Base-by-base conservation (phyloP, 495 filamentous ascomycete genomes). In the Hypoxylon intermedium region DNA sequence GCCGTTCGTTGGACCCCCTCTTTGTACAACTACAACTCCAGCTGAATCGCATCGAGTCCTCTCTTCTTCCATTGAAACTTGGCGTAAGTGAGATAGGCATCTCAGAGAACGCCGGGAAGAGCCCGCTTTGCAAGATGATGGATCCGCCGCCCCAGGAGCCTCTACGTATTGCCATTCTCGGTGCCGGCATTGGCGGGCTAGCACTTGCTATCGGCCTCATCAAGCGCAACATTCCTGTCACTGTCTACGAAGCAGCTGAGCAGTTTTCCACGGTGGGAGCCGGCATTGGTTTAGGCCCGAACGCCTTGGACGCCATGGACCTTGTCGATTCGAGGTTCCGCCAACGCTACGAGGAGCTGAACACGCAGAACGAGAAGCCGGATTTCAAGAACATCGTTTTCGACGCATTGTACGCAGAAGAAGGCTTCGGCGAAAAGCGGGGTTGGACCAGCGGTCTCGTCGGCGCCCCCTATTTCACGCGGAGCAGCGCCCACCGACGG, bases 111-210 rank as follows among this genome's bases (percentile, higher is more conserved):
- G 9, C 41, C 9, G 11, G 20, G 33, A 41, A 26, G 6, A 40
- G 28, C 15, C 5, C 1, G 15, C 12, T n/a, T 24, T n/a, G 41
- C 9, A 6, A 28, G 3, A 49, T 9, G 4, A 58, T 36, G 58
- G 56, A 51, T 19, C 13, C 21, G 15, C 12, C 21, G 23, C 1
- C 11, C 9, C 18, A 49, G n/a, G 11, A 18, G 7, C 53, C 49
- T 46, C 51, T 43, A 19, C 40, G 9, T 23, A 62, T 81, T 41
- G 79, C 78, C 49, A 79, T 83, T 24, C 54, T 82, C 28, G 80
- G 80, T 41, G 79, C 77, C 45, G 80, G 80, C 9, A 81, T 83
- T 28, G 74, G 74, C 21, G 80, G 80, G 15, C 72, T 82, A n/a
- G 57, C 69, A 9, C 73, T 82, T 1, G 78, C 79, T 15, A 71